Conservation (phyloP, 2,329 filamentous ascomycete species). For the Fusarium cicatricum region DNA sequence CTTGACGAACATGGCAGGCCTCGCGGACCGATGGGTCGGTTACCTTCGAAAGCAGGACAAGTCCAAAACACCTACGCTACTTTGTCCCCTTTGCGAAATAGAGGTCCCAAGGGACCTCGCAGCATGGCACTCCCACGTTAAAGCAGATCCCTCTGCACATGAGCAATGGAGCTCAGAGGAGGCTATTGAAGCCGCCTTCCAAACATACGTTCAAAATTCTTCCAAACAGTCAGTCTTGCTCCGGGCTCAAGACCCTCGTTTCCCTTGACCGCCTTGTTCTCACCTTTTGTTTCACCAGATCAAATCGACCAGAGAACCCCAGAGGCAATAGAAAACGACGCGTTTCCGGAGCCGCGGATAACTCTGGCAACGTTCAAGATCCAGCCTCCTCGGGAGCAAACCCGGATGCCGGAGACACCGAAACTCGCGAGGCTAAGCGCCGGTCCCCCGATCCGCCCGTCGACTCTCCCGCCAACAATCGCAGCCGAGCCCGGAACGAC, state of each 20-base stretch:
- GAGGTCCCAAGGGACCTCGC: neutral
- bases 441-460: slow-evolving; percentile 38
- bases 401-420: slow-evolving; percentile 14
- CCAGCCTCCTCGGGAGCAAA: neutral
- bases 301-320: neutral
- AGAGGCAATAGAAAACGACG: slow-evolving; percentile 10
- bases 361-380: neutral
- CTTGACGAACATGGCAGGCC: slow-evolving; percentile 22
- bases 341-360: neutral
- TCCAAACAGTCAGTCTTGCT: neutral
- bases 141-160: slow-evolving; percentile 26
- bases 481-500: slow-evolving; percentile 23
- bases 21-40: slow-evolving; percentile 28
- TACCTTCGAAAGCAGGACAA: slow-evolving; percentile 20
- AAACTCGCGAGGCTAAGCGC: slow-evolving; percentile 35
- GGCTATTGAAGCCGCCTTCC: slow-evolving; percentile 40
- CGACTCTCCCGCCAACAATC: slow-evolving; percentile 20
- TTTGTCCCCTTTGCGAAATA: no score
- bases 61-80: no score
- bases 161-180: slow-evolving; percentile 33
- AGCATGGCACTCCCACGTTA: slow-evolving; percentile 28
- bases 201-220: slow-evolving; percentile 27
- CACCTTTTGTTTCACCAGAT: neutral
- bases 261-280: neutral
- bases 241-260: neutral